Evolutionary conservation across 441 rosid genomes (phyloP).

Genomic region (Pelargonium australe): DNA sequence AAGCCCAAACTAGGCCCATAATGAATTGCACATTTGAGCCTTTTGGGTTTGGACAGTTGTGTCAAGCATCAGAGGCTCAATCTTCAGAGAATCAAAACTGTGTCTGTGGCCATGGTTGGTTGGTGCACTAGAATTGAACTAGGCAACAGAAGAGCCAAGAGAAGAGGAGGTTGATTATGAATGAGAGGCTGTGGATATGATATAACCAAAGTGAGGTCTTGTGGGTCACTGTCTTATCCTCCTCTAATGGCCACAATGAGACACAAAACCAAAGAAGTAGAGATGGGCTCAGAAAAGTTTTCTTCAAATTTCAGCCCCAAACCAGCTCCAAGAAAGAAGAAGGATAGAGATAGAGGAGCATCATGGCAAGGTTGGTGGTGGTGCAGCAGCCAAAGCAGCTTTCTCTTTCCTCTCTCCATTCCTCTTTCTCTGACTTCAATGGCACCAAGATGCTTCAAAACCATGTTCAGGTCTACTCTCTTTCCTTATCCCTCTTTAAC

Average conservation of each 20-base stretch:
- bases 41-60: slow-evolving; percentile 2
- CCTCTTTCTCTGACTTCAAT: slow-evolving; percentile 81
- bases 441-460: slow-evolving; percentile 59
- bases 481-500: background rate
- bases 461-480: slow-evolving; percentile 52
- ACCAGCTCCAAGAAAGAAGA: slow-evolving; percentile 8
- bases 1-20: background rate
- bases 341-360: slow-evolving; percentile 7
- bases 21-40: background rate
- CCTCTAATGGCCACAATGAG: slow-evolving; percentile 15
- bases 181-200: slow-evolving; percentile 44
- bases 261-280: slow-evolving; percentile 21
- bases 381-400: slow-evolving; percentile 65
- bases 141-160: background rate
- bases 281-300: slow-evolving; percentile 16
- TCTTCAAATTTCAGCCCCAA: slow-evolving; percentile 22
- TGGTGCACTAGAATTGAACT: background rate
- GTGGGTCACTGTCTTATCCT: slow-evolving; percentile 55
- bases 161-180: slow-evolving; percentile 7
- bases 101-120: background rate
- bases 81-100: slow-evolving; percentile 1
- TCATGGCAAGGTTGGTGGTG: slow-evolving; percentile 64
- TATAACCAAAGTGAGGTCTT: slow-evolving; percentile 21
- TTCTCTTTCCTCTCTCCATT: slow-evolving; percentile 59
- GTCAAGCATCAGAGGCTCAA: background rate